These are phyloP conservation scores for Isoetes taiwanensis DNA, from an alignment of 75 land plant genomes.

Conservation along the genomic window DNA sequence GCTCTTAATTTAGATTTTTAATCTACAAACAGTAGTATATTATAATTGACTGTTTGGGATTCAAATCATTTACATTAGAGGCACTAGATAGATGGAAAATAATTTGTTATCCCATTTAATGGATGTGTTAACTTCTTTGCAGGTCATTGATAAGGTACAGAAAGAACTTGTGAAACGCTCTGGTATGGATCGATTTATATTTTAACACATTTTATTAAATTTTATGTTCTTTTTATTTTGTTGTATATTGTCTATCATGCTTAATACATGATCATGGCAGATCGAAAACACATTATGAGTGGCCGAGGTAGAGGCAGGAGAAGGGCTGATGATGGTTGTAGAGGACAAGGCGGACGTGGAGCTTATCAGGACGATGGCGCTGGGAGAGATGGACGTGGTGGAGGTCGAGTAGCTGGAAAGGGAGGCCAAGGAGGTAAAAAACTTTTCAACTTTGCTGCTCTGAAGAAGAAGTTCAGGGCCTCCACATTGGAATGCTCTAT, in stretches of 20 bases:
- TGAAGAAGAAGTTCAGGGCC: no score
- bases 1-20: no score
- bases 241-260: no score
- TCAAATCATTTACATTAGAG: no score
- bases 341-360: constrained; percentile 21
- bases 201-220: no score
- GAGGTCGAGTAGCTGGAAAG: constrained; percentile 24
- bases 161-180: constrained; percentile 48
- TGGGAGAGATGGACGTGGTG: constrained; percentile 43
- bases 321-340: constrained; percentile 36
- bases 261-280: no score
- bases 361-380: constrained; percentile 23
- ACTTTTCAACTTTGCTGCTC: no score
- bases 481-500: no score
- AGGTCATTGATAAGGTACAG: constrained; percentile 94
- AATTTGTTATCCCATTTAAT: no score
- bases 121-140: not conserved
- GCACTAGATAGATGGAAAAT: no score
- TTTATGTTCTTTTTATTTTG: not conserved
- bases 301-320: constrained; percentile 83
- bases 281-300: constrained; percentile 67
- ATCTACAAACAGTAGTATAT: not conserved
- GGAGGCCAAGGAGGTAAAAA: constrained; percentile 43
- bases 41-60: not conserved
- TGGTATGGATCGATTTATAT: not conserved